Evolutionary conservation across 208 protist species (phyloP).

Genomic region (Trypanosoma boissoni): DNA sequence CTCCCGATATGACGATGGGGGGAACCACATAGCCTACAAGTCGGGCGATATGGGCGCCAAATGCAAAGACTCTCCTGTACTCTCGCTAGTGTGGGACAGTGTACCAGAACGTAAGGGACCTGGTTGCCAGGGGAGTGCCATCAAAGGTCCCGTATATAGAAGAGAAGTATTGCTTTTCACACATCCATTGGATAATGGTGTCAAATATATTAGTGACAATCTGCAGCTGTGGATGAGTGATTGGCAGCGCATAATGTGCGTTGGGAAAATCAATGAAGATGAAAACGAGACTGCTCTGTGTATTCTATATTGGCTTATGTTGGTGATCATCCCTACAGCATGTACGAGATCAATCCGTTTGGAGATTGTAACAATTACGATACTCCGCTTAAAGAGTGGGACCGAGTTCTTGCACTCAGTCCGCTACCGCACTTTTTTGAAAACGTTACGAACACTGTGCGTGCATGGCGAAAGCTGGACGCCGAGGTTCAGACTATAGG

Average conservation of each 20-base stretch:
- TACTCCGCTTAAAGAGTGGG: too few relatives aligned
- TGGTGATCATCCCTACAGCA: background rate
- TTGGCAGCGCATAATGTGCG: background rate
- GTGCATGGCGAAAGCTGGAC: background rate
- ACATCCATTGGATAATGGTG: background rate
- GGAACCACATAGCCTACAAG: background rate
- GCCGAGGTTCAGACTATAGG: background rate
- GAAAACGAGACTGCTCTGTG: background rate
- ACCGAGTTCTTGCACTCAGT: too few relatives aligned
- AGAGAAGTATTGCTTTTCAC: slow-evolving; percentile 8
- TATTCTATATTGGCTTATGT: slow-evolving; percentile 5
- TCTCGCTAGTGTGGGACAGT: background rate
- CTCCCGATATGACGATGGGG: background rate
- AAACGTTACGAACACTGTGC: background rate
- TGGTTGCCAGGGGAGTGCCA: background rate
- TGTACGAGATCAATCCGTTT: slow-evolving; percentile 1
- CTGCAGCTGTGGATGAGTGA: slow-evolving; percentile 15
- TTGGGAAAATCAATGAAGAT: slow-evolving; percentile 1
- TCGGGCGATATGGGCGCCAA: slow-evolving; percentile 7
- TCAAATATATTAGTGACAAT: background rate
- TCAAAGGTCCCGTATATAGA: background rate
- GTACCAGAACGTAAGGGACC: background rate
- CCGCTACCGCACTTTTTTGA: background rate
- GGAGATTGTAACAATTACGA: too few relatives aligned
- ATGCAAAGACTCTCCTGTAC: slow-evolving; percentile 5